Evolutionary conservation across 345 rosid species (phyloP), one percentile per base, ranked within the genome.

Genomic region (Microcos paniculata): DNA sequence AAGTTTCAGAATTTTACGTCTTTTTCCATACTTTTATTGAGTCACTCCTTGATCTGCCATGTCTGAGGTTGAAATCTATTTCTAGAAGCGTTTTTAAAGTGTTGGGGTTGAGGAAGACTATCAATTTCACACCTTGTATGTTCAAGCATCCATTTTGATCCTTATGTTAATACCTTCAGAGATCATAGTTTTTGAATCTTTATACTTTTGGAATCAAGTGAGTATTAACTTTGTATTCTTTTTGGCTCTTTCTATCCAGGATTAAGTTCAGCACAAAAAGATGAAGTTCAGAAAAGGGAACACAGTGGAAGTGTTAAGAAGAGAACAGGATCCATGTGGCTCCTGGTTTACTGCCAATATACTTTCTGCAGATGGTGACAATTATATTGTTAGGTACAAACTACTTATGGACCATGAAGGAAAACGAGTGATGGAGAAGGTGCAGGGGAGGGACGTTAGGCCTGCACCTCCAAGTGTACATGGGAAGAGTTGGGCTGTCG

Each of bases 321-420:
- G 83, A 75, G 85, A 79, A 46, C 48, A 74, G 18, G 83, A 78
- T 63, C 75, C 79, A 7, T 48, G 77, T 51, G 83, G 82, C 35
- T 79, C 83, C 31, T 85, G 83, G 88, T 85, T 81, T 83, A 81
- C 80, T 35, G 86, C 80, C 13, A 72, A 49, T 59, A 51, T 83
- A 73, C 63, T 79, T 79, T 81, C 80, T n/a, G 68, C 38, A 1
- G 62, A 51, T 79, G 80, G 78, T 46, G 70, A 79, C 57, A 31
- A 79, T 71, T 83, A 14, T 71, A 8, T 68, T 9, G 79, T 85
- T 49, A 72, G 74, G 69, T 83, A 81, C 76, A 76, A 70, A n/a
- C 82, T 53, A 45, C 23, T 72, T 45, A 10, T 38, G 52, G 67
- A 75, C 59, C 38, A 52, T 1, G 55, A 76, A 40, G 78, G 78